phyloP scores from a whole-genome alignment of 345 rosid genomes.

The Luvunga scandens region DNA sequence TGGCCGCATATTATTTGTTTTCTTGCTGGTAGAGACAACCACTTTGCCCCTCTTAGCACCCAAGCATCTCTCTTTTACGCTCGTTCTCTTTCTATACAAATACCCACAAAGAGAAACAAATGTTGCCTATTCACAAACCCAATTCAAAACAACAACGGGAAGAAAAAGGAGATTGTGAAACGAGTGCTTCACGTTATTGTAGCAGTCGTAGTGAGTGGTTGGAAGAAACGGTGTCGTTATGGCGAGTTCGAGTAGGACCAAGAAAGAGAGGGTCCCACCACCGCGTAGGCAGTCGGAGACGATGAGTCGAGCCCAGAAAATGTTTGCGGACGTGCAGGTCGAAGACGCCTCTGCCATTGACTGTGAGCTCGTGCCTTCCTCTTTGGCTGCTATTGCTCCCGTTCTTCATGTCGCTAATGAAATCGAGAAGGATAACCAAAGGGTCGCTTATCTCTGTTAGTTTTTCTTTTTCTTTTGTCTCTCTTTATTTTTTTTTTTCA shows the following conservation, averaged over 20 bases:
- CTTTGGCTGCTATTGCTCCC: conserved; percentile 59
- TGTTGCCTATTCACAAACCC: neutral
- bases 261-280: conserved; percentile 37
- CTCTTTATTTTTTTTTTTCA: neutral
- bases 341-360: conserved; percentile 54
- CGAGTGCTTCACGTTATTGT: neutral
- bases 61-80: conserved; percentile 44
- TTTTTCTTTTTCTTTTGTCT: neutral
- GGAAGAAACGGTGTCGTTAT: conserved; percentile 18
- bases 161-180: neutral
- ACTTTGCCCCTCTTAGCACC: conserved; percentile 53
- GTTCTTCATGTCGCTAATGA: conserved; percentile 95
- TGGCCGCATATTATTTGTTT: conserved; percentile 33
- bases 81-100: conserved; percentile 7
- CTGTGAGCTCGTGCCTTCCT: conserved; percentile 91
- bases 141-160: neutral
- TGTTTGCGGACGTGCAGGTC: conserved; percentile 44
- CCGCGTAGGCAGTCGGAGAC: conserved; percentile 34
- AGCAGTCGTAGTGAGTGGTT: neutral
- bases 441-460: conserved; percentile 92
- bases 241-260: conserved; percentile 83
- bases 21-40: conserved; percentile 55
- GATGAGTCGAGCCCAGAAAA: conserved; percentile 46
- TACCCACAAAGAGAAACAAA: neutral
- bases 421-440: conserved; percentile 54